A percentile compares a stretch with the other conserved stretches of the same genome.
Evolutionary conservation across 352 stramenopile species (phyloP).

Genomic region (Globisporangium radiosum): DNA sequence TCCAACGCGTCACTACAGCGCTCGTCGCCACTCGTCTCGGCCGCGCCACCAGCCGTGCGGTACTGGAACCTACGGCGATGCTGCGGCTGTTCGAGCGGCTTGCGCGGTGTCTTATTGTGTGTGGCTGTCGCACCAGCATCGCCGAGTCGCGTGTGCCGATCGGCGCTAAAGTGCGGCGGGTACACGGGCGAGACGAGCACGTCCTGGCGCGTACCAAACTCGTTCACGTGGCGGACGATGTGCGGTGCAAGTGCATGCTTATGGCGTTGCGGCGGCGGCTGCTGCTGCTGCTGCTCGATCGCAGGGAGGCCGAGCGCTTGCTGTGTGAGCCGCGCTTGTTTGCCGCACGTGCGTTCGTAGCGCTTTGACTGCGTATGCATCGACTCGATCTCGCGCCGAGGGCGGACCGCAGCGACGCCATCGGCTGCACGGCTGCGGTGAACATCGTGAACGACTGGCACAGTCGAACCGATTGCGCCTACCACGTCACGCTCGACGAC

Average conservation of each 20-base stretch:
- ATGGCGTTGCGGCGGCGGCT: not conserved
- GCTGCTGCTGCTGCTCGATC: conserved; percentile 4
- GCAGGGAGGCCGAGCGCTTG: conserved; percentile 1
- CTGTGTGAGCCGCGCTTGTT: conserved; percentile 4
- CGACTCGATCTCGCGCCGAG: not conserved
- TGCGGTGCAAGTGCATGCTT: conserved; percentile 13
- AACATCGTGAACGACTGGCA: conserved; percentile 3
- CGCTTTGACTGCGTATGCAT: not conserved
- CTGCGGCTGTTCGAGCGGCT: conserved; percentile 3
- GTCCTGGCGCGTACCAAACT: conserved; percentile 52
- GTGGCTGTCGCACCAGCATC: not conserved
- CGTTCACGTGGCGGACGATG: conserved; percentile 59
- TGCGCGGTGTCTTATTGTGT: not conserved
- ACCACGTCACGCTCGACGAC: not conserved
- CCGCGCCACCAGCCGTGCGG: conserved; percentile 8
- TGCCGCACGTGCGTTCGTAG: conserved; percentile 6
- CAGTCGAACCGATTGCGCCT: not conserved
- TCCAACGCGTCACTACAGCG: conserved; percentile 11
- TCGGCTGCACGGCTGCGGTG: not conserved
- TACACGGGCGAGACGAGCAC: conserved; percentile 52
- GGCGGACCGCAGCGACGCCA: not conserved
- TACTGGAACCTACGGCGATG: conserved; percentile 9
- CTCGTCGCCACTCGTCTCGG: conserved; percentile 20
- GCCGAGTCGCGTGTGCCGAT: too few relatives aligned
- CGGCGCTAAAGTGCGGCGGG: conserved; percentile 35